A percentile compares a stretch with the other conserved stretches of the same genome.
phyloP scores from a whole-genome alignment of 257 asterid species.

The Nicotiana sylvestris region DNA sequence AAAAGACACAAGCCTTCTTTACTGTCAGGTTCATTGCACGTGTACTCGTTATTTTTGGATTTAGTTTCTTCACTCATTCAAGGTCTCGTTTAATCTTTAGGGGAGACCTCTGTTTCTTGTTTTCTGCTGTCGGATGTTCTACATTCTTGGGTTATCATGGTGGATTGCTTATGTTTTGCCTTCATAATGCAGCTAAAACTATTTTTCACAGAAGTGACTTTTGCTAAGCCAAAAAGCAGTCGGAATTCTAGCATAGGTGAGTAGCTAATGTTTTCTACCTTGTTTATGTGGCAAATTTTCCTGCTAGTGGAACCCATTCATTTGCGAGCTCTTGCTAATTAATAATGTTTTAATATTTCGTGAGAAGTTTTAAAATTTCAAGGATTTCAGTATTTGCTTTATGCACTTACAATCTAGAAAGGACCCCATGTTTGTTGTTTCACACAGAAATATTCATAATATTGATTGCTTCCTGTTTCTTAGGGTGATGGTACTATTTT shows the following conservation, averaged over 20 bases:
- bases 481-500: too few relatives aligned
- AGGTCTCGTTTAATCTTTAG: background rate
- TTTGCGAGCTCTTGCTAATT: background rate
- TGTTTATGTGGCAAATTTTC: background rate
- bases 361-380: background rate
- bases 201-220: conserved; percentile 86
- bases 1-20: conserved; percentile 93
- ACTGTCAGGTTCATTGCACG: conserved; percentile 64
- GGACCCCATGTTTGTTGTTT: background rate
- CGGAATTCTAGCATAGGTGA: conserved; percentile 97
- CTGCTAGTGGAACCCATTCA: background rate
- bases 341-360: background rate
- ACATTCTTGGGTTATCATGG: background rate
- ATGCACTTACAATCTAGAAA: background rate
- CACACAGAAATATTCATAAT: background rate
- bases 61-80: background rate
- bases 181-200: conserved; percentile 67
- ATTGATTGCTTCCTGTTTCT: too few relatives aligned
- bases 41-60: background rate
- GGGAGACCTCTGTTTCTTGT: background rate
- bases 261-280: background rate
- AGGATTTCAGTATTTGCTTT: background rate
- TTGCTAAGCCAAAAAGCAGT: conserved; percentile 98
- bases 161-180: conserved; percentile 18
- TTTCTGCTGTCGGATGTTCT: background rate